Evolutionary conservation across 2,329 filamentous ascomycete species (phyloP).

Genomic region (Aspergillus neoniger): DNA sequence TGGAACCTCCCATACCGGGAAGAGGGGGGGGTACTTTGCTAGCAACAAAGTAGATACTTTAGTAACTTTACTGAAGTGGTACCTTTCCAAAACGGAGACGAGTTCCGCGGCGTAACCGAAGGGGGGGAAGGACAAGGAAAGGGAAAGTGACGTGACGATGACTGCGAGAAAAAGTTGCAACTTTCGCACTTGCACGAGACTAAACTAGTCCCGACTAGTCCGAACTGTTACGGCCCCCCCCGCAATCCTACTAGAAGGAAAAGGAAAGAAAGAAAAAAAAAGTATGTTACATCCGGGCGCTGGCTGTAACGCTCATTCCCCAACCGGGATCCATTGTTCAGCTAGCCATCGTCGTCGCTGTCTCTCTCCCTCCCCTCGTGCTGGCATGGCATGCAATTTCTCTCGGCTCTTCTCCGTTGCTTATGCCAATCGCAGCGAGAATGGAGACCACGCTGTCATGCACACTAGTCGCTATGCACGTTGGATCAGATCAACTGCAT

Average conservation of each 20-base stretch:
- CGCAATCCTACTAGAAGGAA: neutral
- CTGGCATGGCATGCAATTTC: too few species aligned
- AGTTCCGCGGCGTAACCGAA: constrained; percentile 6
- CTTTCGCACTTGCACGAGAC: neutral
- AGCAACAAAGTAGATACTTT: too few species aligned
- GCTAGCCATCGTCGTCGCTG: neutral
- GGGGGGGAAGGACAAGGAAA: too few species aligned
- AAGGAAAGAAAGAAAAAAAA: neutral
- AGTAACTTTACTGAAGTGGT: neutral
- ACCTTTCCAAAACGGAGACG: neutral
- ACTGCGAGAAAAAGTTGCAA: neutral
- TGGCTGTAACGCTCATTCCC: neutral
- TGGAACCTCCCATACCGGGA: too few species aligned
- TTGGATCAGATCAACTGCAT: neutral
- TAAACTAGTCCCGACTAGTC: neutral
- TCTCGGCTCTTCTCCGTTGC: neutral
- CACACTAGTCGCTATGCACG: neutral
- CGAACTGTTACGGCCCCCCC: neutral
- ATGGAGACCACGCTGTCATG: neutral
- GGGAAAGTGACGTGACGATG: constrained; percentile 7
- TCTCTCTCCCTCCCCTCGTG: too few species aligned
- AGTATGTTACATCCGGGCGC: neutral
- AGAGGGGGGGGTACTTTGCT: too few species aligned
- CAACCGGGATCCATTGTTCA: neutral
- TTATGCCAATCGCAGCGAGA: neutral